Base-by-base conservation (phyloP, 768 basidiomycete species). In the Crassisporium funariophilum region DNA sequence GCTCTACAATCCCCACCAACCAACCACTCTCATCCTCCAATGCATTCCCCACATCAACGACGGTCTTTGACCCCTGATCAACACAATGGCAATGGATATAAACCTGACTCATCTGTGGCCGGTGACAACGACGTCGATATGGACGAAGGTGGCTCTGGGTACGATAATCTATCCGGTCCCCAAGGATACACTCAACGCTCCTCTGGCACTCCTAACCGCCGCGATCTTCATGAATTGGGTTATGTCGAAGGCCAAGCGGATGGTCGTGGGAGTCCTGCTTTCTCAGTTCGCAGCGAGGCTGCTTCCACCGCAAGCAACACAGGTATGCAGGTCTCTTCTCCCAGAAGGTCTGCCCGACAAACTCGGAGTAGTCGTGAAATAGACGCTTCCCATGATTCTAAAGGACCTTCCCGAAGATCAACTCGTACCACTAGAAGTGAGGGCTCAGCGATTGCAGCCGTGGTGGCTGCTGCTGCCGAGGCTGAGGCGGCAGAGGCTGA, bases 401-500 rank as follows among this genome's bases (percentile, higher is more conserved):
- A n/a, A n/a, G n/a, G n/a, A n/a, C n/a, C n/a, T n/a, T n/a, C n/a
- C n/a, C n/a, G n/a, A n/a, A n/a, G 27, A 13, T 29, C 27, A 7
- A n/a, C 27, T 29, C 27, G 27, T 29, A 29, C 27, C 13, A 29
- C 41, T n/a, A 47, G 50, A 27, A 55, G 47, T 34, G 57, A 51
- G 24, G 54, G 54, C 10, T 55, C 44, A 43, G 61, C 58, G 20
- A 57, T 60, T 44, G 57, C 59, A 21, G 59, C 56, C 11, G 49
- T 60, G 22, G 57, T 57, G 10, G 59, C 56, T n/a, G 52, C 50
- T 11, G 50, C 52, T 3, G 55, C 52, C 19, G 46, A 55, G 23
- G 55, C 50, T 31, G 53, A 53, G 24, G 64, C 67, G 16, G 66
- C 59, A 20, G 55, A 65, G 37, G 65, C 59, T 29, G 62, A 59